phyloP scores from a whole-genome alignment of 441 rosid genomes.

The Bocquillonia castaneifolia region DNA sequence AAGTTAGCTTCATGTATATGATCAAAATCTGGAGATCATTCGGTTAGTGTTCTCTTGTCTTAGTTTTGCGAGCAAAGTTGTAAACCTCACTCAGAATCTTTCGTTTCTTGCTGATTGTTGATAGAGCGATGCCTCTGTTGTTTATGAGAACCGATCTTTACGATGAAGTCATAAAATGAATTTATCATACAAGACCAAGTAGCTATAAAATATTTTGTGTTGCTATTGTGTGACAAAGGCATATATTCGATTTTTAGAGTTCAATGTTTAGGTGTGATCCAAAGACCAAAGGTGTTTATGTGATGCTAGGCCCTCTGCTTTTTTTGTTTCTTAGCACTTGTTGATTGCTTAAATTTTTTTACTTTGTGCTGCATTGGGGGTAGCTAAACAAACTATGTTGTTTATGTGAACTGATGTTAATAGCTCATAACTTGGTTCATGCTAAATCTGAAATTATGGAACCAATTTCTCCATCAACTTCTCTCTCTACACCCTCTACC shows the following conservation, averaged over 20 bases:
- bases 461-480: background rate
- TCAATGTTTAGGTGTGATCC: background rate
- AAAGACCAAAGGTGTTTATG: background rate
- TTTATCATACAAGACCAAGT: too few relatives aligned
- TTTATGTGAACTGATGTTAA: background rate
- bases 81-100: background rate
- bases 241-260: too few relatives aligned
- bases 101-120: background rate
- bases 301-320: background rate
- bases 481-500: background rate
- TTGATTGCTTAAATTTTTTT: background rate
- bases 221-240: too few relatives aligned
- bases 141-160: background rate
- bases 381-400: background rate
- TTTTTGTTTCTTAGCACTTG: background rate
- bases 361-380: background rate
- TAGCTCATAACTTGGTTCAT: background rate
- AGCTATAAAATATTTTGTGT: too few relatives aligned
- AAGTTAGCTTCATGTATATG: background rate
- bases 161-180: background rate
- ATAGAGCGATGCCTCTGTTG: constrained; percentile 4
- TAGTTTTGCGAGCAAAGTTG: background rate
- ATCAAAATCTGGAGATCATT: background rate
- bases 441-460: background rate
- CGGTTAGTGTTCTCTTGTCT: constrained; percentile 2